Evolutionary conservation across 768 basidiomycete genomes (phyloP), one percentile per base, ranked within the genome.

Genomic region (Mrakia blollopis): DNA sequence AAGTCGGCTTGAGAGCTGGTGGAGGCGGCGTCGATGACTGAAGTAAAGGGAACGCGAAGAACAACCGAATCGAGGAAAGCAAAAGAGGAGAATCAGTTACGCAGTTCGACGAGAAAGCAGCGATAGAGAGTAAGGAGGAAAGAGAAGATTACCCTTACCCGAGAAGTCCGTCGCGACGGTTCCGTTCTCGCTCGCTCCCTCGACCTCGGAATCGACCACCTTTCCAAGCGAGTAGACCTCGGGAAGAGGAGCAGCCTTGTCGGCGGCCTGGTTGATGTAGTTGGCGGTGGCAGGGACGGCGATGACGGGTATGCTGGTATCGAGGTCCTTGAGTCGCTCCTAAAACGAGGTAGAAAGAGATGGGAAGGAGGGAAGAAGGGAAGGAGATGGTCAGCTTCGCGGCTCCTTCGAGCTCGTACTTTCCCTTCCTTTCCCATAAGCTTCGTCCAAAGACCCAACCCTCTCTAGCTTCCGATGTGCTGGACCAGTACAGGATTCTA

Each of bases 161-260:
- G 67, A 69, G 41, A 69, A 69, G 41, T 69, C 67, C 5, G 67
- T 69, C 21, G 67, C 35, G 21, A 25, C 39, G 67, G 67, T 69
- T 69, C 67, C 67, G 41, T 69, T 69, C 41, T 69, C 67, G n/a
- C 37, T 65, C 63, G 32, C 37, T 65, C 63, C 32, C 32, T 57
- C 57, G 25, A n/a, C 32, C 63, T 57, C 57, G 25, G 44, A 41
- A 44, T 50, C 69, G 28, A 50, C n/a, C 1, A 28, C n/a, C 47
- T 52, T 30, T 28, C 41, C 44, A 28, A 65, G 63, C 32, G 50
- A 47, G 69, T 71, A 18, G 47, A 30, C 69, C 30, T n/a, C 41
- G 9, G n/a, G n/a, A 25, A 41, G 41, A 30, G 28, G n/a, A 41
- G 50, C 44, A 35, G 50, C 16, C 39, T 41, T 68, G 23, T 11